These are phyloP conservation scores for Leptoxyphium fumago DNA, from an alignment of 2,329 filamentous ascomycete species.

Conservation along the genomic window DNA sequence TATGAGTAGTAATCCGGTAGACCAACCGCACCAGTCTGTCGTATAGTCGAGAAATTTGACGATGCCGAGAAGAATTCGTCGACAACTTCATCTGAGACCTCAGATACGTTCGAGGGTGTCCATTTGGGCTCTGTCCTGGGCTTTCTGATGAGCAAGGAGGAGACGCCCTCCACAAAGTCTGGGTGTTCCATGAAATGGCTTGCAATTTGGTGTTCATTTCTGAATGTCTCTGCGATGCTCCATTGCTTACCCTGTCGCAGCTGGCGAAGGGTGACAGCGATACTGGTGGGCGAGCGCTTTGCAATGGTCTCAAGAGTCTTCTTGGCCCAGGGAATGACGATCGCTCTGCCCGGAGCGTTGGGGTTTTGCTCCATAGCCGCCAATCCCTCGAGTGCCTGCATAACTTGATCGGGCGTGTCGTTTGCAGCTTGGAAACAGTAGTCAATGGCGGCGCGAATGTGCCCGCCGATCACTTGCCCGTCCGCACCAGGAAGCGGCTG, in stretches of 20 bases:
- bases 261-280: constrained; percentile 72
- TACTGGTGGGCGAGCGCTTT: constrained; percentile 68
- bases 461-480: constrained; percentile 31
- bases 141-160: constrained; percentile 61
- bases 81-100: constrained; percentile 44
- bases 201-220: constrained; percentile 73
- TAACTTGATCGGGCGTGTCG: constrained; percentile 50
- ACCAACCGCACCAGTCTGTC: constrained; percentile 17
- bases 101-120: constrained; percentile 59
- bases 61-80: constrained; percentile 53
- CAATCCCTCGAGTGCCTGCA: constrained; percentile 44
- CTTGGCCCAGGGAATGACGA: constrained; percentile 47
- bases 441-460: constrained; percentile 69
- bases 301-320: constrained; percentile 62
- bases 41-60: constrained; percentile 14
- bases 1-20: constrained; percentile 52
- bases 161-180: constrained; percentile 89
- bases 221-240: constrained; percentile 74
- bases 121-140: constrained; percentile 52
- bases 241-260: constrained; percentile 63
- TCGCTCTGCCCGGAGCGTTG: constrained; percentile 15
- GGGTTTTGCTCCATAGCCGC: constrained; percentile 37
- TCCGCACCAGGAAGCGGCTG: constrained; percentile 39
- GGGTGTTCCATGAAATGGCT: constrained; percentile 76
- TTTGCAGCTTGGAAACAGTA: constrained; percentile 34